These are phyloP conservation scores for Clarireedia homoeocarpa DNA, from an alignment of 2,329 filamentous ascomycete species.

Conservation along the genomic window DNA sequence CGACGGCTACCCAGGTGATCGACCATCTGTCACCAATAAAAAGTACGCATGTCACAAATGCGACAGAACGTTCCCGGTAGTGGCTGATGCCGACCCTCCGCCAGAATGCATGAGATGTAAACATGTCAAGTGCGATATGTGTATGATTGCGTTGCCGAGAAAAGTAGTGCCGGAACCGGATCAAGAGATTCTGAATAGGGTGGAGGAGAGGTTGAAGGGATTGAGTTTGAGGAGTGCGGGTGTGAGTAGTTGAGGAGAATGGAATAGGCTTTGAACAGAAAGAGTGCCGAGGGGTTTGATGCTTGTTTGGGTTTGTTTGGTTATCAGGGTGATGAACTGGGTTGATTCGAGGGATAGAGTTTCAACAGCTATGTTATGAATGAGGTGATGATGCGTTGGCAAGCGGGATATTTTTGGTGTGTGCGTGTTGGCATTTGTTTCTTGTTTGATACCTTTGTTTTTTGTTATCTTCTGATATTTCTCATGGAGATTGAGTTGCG, in stretches of 20 bases:
- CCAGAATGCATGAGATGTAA: constrained; percentile 52
- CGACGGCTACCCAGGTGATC: constrained; percentile 60
- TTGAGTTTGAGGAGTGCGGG: constrained; percentile 11
- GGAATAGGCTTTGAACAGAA: not conserved
- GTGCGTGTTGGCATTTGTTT: not conserved
- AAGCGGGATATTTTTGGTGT: not conserved
- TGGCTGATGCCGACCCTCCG: constrained; percentile 14
- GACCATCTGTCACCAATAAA: constrained; percentile 13
- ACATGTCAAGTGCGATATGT: constrained; percentile 51
- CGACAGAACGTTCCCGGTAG: constrained; percentile 44
- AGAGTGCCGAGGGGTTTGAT: not conserved
- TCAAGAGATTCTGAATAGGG: constrained; percentile 48
- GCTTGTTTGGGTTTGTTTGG: too few relatives aligned
- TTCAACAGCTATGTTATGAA: not conserved
- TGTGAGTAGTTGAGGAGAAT: not conserved
- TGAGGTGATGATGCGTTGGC: not conserved
- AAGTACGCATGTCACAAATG: constrained; percentile 57
- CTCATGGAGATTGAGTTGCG: not conserved
- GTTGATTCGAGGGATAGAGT: too few relatives aligned
- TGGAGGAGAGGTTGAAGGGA: constrained; percentile 47
- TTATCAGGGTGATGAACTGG: too few relatives aligned
- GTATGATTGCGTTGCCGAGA: constrained; percentile 37
- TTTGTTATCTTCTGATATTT: not conserved
- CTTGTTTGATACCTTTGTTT: not conserved
- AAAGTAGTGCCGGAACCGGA: constrained; percentile 55